Evolutionary conservation across 2,329 filamentous ascomycete species (phyloP), one percentile per base, ranked within the genome.

Genomic region (Aspergillus neotritici): DNA sequence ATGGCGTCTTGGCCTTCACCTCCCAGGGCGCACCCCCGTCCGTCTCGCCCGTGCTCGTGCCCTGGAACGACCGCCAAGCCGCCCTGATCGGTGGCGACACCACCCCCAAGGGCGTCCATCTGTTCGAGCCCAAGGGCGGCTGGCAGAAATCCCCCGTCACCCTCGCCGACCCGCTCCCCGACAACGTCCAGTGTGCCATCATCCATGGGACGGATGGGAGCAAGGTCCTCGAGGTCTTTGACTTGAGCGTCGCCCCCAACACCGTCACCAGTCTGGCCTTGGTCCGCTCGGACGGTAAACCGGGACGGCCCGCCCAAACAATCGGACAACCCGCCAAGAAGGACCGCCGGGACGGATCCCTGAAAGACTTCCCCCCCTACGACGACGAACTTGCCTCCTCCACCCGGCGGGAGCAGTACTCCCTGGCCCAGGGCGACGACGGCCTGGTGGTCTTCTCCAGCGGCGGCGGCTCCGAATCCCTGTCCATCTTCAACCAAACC

Each of bases 381-480:
- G 90, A 96, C 66, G 75, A 71, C 40, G 84, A 82, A 1, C 66
- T 83, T 33, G 90, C 86, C 0, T 86, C 90, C 0, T 77, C 68
- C 1, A 71, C 67, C 7, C 79, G 74, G 5, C 77, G 89, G 51
- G 73, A 73, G n/a, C 78, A 80, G 36, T 94, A 81, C 58, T 83
- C 86, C 0, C 63, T 94, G 12, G 86, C 89, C 0, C 77, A 83
- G 54, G 82, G 79, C 47, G 57, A 75, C 1, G 65, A 67, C 45
- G 86, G 84, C 3, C 68, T 83, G 51, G 79, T 91, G 2, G 84
- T 93, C 11, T 80, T 94, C 47, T 81, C 84, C n/a, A 87, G 89
- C 34, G 89, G 89, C 17, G 81, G 78, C 53, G 65, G 71, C 5
- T 69, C 83, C 1, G 77, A 86, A 47, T 76, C 85, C 0, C 60